phyloP scores from a whole-genome alignment of 73 alveolate genomes.

The Paramecium biaurelia region DNA sequence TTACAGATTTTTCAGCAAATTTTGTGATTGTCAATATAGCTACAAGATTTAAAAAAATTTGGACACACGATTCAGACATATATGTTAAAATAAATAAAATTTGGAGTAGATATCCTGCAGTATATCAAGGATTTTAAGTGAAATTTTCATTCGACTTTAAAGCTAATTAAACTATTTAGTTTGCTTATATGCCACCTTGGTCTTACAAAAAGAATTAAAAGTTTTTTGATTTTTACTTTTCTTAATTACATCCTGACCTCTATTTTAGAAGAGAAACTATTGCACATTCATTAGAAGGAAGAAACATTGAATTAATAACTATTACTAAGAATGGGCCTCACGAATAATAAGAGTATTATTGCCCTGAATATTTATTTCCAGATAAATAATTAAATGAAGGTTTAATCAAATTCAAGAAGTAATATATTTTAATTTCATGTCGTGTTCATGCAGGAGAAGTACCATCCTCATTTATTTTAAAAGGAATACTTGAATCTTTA shows the following conservation, averaged over 20 bases:
- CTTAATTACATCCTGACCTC: neutral
- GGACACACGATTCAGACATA: neutral
- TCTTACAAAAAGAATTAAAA: constrained; percentile 8
- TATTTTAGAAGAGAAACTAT: constrained; percentile 76
- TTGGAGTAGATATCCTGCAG: constrained; percentile 7
- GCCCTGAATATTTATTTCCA: neutral
- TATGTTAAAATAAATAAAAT: neutral
- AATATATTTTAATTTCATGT: neutral
- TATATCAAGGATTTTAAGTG: neutral
- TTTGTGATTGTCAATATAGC: neutral
- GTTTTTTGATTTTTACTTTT: neutral
- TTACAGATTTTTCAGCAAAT: neutral
- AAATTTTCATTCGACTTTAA: neutral
- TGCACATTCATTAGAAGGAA: constrained; percentile 71
- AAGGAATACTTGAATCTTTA: neutral
- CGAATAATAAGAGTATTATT: neutral
- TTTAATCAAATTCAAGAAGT: neutral
- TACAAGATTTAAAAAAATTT: neutral
- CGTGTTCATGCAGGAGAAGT: neutral
- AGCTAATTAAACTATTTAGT: neutral
- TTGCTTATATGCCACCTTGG: constrained; percentile 24
- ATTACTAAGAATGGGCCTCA: constrained; percentile 71
- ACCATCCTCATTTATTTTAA: neutral
- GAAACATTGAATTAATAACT: constrained; percentile 77
- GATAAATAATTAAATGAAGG: neutral